Evolutionary conservation across 371 early-diverging fungal genomes (phyloP).

Genomic region (Apophysomyces variabilis): DNA sequence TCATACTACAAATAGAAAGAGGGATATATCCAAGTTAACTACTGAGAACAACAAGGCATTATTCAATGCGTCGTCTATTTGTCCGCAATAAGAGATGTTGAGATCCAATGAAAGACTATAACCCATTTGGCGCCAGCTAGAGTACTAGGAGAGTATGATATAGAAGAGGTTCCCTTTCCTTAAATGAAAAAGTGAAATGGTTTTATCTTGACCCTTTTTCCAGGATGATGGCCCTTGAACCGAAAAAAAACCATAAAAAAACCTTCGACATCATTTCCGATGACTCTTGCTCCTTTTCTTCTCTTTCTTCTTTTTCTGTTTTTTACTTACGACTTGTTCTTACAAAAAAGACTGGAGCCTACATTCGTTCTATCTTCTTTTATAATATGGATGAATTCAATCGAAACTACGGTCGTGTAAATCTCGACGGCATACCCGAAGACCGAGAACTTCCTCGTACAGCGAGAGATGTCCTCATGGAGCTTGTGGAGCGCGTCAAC

Average conservation of each 20-base stretch:
- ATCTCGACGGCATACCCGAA: constrained; percentile 9
- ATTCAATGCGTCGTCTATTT: neutral
- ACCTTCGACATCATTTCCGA: neutral
- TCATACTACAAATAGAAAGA: neutral
- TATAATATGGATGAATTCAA: constrained; percentile 16
- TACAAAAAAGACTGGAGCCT: neutral
- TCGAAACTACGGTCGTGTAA: constrained; percentile 14
- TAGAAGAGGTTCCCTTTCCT: neutral
- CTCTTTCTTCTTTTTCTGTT: neutral
- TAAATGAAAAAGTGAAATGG: neutral
- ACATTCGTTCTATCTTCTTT: constrained; percentile 1
- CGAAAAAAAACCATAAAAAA: neutral
- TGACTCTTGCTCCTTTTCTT: neutral
- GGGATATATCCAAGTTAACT: neutral
- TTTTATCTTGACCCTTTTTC: neutral
- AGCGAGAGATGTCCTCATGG: constrained; percentile 21
- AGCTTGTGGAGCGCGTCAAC: constrained; percentile 24
- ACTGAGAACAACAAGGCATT: neutral
- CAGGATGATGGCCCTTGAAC: too few relatives aligned
- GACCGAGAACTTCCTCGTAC: constrained; percentile 12
- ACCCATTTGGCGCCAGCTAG: neutral
- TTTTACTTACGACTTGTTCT: neutral
- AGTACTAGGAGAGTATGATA: neutral
- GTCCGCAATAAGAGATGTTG: neutral
- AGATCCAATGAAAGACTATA: neutral